Evolutionary conservation across 1,139 yeast species (phyloP), one percentile per base, ranked within the genome.

Genomic region (Saccharomycopsis hybrid): DNA sequence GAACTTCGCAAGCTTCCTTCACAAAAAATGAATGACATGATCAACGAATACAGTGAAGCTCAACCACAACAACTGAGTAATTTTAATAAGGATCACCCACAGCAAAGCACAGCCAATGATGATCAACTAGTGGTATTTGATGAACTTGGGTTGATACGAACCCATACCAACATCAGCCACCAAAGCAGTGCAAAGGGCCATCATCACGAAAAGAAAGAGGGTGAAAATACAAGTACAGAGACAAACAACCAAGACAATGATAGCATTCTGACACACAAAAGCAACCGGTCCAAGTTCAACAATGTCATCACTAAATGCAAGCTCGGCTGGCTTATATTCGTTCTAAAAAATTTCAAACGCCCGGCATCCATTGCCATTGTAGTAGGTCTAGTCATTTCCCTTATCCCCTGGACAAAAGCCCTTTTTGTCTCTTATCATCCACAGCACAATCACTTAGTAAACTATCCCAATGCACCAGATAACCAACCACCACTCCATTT

Each of bases 401-500:
- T 85, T 85, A 70, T 86, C 8, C 90, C 90, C 1, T 85, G 88
- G 60, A 68, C 82, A 25, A 80, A 80, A 57, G 81, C 87, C 2
- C 69, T 85, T 29, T 85, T 85, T 61, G 81, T 80, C 18, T 45
- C 50, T 4, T 81, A 80, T 7, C 46, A 54, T 2, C 48, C 54
- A 27, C 67, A 65, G 46, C 39, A 9, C 24, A 42, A 58, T 40
- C 18, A 18, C 18, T 18, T 18, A 18, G 65, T 64, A 7, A 7
- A 63, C 18, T 64, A 81, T 40, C 82, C 76, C 1, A 63, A 74
- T 50, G 97, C 97, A 0, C 97, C 97, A 0, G 97, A 90, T 64
- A 72, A 73, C 2, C 74, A 73, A 54, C 96, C 97, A 0, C 88
- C 95, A 1, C 70, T 90, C 43, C 85, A 89, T 30, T 90, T 90